Evolutionary conservation across 768 basidiomycete genomes (phyloP), one percentile per base, ranked within the genome.

Genomic region (Podaxis sp.): DNA sequence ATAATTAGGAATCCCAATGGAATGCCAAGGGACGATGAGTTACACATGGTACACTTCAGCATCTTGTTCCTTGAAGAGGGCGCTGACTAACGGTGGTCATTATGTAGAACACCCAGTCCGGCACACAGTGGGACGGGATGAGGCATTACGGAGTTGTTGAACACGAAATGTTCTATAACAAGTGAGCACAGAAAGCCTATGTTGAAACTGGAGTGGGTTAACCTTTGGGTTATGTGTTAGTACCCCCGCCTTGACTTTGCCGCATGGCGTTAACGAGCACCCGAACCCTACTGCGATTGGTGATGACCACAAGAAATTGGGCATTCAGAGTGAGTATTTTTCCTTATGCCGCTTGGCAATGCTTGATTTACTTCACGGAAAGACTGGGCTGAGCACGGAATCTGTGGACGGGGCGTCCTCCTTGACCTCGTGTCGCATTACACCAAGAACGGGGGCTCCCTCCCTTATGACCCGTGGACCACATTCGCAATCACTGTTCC

Each of bases 351-450:
- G 8, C 12, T 50, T 22, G 11, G 7, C 9, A 13, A 0, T 11
- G 8, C 13, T 50, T 12, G n/a, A 2, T 13, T 50, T 7, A 25
- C 12, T 24, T 50, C 19, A 12, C 0, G 22, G 24, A 24, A 22
- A 89, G 88, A 89, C 68, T 89, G 86, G 88, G 85, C 88, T 1
- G 80, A 79, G 19, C 88, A 88, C 67, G 87, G 88, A 0, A 88
- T 89, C 47, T 86, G 85, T 57, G 87, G 88, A 1, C 82, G 88
- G 2, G 88, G 87, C 19, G 85, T 90, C 52, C 73, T 89, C 22
- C 79, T 90, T 37, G 88, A 90, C 72, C 71, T 88, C 37, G 85
- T 89, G 58, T 71, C 77, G 11, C 82, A 81, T 71, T 80, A 82
- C 61, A 82, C 80, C 0, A 75, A 76, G 8, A 69, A 71, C 2